Conservation (phyloP, 768 basidiomycete genomes). For the Suillus clintonianus region DNA sequence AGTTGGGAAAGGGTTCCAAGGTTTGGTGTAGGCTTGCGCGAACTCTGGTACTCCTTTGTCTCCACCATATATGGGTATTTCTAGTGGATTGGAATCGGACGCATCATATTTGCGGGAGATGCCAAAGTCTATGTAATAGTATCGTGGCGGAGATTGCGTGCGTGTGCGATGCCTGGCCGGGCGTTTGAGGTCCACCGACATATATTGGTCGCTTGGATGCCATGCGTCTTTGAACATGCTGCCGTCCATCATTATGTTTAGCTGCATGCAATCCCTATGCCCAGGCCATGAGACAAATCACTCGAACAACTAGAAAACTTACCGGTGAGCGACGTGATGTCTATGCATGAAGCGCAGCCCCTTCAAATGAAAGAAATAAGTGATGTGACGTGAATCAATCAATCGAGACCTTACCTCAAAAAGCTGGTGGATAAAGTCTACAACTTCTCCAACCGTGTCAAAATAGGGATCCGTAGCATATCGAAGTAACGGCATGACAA, state of each 20-base stretch:
- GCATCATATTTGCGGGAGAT: slow-evolving; percentile 34
- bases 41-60: slow-evolving; percentile 46
- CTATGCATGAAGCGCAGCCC: slow-evolving; percentile 40
- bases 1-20: slow-evolving; percentile 41
- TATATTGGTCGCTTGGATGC: slow-evolving; percentile 19
- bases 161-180: slow-evolving; percentile 31
- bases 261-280: slow-evolving; percentile 28
- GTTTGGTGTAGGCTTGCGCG: slow-evolving; percentile 18
- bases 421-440: slow-evolving; percentile 22
- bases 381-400: background rate
- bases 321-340: slow-evolving; percentile 40
- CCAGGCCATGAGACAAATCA: slow-evolving; percentile 15
- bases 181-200: slow-evolving; percentile 4
- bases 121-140: slow-evolving; percentile 40
- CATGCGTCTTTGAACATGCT: slow-evolving; percentile 27
- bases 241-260: slow-evolving; percentile 37
- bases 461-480: slow-evolving; percentile 15
- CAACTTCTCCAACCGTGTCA: slow-evolving; percentile 22
- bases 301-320: slow-evolving; percentile 7
- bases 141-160: slow-evolving; percentile 29
- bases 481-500: slow-evolving; percentile 27
- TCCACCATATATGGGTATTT: slow-evolving; percentile 36
- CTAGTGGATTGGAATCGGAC: slow-evolving; percentile 23
- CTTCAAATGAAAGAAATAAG: slow-evolving; percentile 20
- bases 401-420: slow-evolving; percentile 22